A percentile compares a stretch with the other conserved stretches of the same genome.
These are phyloP conservation scores for Artemisia argyi DNA, from an alignment of 129 eudicot species.

Conservation along the genomic window DNA sequence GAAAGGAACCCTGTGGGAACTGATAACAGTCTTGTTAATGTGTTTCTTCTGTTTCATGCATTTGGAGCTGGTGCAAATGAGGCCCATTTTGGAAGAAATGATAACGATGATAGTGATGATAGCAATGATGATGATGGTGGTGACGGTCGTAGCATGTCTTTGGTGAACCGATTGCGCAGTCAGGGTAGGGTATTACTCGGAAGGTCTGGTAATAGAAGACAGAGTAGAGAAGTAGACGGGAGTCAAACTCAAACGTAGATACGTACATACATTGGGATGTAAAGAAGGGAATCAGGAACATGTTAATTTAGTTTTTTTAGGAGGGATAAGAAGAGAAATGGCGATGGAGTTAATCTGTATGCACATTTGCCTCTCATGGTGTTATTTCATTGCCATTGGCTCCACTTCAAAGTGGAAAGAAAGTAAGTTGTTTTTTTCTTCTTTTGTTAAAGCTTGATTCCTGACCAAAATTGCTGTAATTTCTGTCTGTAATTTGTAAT, in stretches of 20 bases:
- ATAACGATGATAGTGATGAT: constrained; percentile 30
- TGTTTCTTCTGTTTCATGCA: constrained; percentile 63
- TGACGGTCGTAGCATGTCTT: constrained; percentile 39
- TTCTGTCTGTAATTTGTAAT: constrained; percentile 32
- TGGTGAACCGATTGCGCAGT: constrained; percentile 48
- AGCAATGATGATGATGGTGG: constrained; percentile 33
- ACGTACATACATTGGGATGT: constrained; percentile 27
- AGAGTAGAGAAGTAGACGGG: constrained; percentile 27
- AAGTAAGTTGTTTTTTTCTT: constrained; percentile 24
- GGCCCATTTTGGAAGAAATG: constrained; percentile 35
- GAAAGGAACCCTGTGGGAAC: constrained; percentile 25
- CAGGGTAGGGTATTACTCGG: constrained; percentile 65
- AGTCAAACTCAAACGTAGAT: constrained; percentile 40
- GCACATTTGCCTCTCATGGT: background rate
- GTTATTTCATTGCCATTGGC: constrained; percentile 22
- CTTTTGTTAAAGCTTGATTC: constrained; percentile 13
- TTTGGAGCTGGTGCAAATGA: constrained; percentile 52
- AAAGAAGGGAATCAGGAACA: constrained; percentile 36
- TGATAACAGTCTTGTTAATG: constrained; percentile 53
- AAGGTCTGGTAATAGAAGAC: constrained; percentile 58
- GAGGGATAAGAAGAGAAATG: constrained; percentile 28
- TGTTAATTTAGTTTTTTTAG: constrained; percentile 31
- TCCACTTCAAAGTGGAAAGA: constrained; percentile 32
- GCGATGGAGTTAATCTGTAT: constrained; percentile 17
- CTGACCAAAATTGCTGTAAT: constrained; percentile 32